Percentiles rank a stretch among this genome's conserved stretches.
These are phyloP conservation scores for Brasenia schreberi DNA, from an alignment of 164 flowering plant species.

Conservation along the genomic window DNA sequence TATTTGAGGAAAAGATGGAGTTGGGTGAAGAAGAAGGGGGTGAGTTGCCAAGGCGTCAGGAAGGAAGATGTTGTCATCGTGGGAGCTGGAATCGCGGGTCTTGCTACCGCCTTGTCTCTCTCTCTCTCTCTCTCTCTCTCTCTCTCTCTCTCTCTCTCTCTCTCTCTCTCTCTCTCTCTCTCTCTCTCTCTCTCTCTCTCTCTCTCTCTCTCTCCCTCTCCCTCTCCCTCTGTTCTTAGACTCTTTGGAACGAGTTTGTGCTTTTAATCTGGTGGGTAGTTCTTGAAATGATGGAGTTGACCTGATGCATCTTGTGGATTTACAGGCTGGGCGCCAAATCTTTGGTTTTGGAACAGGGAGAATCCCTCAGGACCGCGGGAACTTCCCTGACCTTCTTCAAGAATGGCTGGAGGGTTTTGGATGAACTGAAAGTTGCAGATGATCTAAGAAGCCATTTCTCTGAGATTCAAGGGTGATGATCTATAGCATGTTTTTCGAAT, in stretches of 20 bases:
- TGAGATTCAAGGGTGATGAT: slow-evolving; percentile 69
- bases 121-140: slow-evolving; percentile 29
- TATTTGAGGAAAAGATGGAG: neutral
- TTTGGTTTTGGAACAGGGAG: slow-evolving; percentile 76
- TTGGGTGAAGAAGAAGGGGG: neutral
- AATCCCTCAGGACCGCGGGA: slow-evolving; percentile 68
- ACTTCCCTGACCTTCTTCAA: slow-evolving; percentile 83
- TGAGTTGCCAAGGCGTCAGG: slow-evolving; percentile 7
- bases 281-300: neutral
- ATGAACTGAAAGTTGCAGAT: slow-evolving; percentile 66
- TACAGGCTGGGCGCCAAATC: slow-evolving; percentile 66
- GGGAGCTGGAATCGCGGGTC: slow-evolving; percentile 88
- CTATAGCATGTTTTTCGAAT: neutral
- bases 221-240: neutral
- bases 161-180: too few species aligned
- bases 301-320: neutral
- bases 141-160: too few species aligned
- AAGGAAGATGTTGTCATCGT: slow-evolving; percentile 56
- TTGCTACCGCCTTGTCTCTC: slow-evolving; percentile 74
- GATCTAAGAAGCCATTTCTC: slow-evolving; percentile 61
- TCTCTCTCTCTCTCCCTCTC: too few species aligned
- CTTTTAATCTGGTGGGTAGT: neutral
- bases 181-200: too few species aligned
- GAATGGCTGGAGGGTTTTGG: slow-evolving; percentile 92
- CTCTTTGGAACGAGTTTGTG: neutral